Evolutionary conservation across 257 asterid genomes (phyloP), one percentile per base, ranked within the genome.

Genomic region (Striga asiatica): DNA sequence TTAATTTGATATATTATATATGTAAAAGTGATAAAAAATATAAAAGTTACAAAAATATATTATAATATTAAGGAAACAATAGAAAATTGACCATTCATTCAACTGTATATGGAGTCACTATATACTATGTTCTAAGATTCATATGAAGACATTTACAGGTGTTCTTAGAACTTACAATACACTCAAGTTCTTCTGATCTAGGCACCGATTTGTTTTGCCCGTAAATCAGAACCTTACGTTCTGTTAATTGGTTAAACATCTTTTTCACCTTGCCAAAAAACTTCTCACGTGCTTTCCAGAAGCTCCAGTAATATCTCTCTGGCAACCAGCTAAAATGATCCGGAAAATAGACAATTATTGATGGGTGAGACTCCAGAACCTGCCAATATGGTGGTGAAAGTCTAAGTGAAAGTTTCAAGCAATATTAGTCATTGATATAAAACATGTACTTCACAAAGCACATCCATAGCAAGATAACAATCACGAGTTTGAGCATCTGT

Each of bases 391-490:
- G 38, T 42, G 63, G 29, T 9, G 17, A 20, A 41, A 37, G 17
- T 4, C 3, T 41, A 53, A 43, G 42, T 39, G 47, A 61, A 39
- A 27, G 27, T 10, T 34, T 20, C 38, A 54, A 41, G 11, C 35
- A 25, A 29, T 16, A 45, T 1, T n/a, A 47, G 35, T 21, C 38
- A 28, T 53, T 23, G 17, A 67, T 56, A 23, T 20, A 50, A 65
- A 39, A 54, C 52, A 24, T 55, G 58, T 56, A 91, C 98, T 94
- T 92, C 94, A 60, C 75, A 70, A 39, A 92, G 91, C 65, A 88
- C 97, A 75, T 81, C 94, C 88, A 88, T 77, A 5, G 95, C 94
- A 67, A 77, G 66, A 66, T 81, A 82, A 74, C 88, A 75, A 71
- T 88, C 95, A 43, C 81, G 89, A 66, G 73, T 74, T 66, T 78